Base-by-base conservation (phyloP, 2,329 filamentous ascomycete genomes). In the Pestalotiopsis sp. region DNA sequence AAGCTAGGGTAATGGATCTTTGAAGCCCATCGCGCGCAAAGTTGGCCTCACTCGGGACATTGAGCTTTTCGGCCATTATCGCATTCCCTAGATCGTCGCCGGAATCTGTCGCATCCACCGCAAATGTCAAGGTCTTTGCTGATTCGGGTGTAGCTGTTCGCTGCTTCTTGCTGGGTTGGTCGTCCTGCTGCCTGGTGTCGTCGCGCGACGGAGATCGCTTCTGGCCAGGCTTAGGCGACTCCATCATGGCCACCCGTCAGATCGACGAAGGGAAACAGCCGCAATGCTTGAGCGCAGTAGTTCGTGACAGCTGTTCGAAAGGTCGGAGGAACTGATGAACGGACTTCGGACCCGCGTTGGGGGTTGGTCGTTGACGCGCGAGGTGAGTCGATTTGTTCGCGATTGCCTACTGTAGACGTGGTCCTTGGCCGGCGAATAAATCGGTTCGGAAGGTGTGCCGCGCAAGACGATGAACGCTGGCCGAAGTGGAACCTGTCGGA, bases 1-100 rank as follows among this genome's bases (percentile, higher is more conserved):
- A 77, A 3, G 84, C 84, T 68, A 90, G 76, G 0, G 84, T 85
- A 68, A 91, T 86, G 12, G 87, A 86, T 65, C 88, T 85, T 61
- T 84, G 83, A 31, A 91, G 79, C 1, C 84, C 82, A 56, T 76
- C 75, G 65, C 82, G 78, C n/a, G 80, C 77, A 69, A 79, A 72
- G 57, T 77, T 77, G 23, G 80, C 77, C 7, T 75, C 73, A 36
- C 73, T 77, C 31, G 76, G 76, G 25, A 31, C 71, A 23, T 68
- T 72, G 9, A 71, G 68, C 11, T 71, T 66, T 31, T 75, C 70
- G 23, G 67, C 73, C 4, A 49, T 41, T 25, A 59, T 61, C 17
- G 63, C 63, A 17, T 25, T 62, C 20, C 66, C 59, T 31, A 39
- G 23, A 62, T 57, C 65, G 58, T 69, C 62, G 20, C 41, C n/a